These are phyloP conservation scores for Nepenthes mirabilis DNA, from an alignment of 148 eudicot genomes.

Conservation along the genomic window DNA sequence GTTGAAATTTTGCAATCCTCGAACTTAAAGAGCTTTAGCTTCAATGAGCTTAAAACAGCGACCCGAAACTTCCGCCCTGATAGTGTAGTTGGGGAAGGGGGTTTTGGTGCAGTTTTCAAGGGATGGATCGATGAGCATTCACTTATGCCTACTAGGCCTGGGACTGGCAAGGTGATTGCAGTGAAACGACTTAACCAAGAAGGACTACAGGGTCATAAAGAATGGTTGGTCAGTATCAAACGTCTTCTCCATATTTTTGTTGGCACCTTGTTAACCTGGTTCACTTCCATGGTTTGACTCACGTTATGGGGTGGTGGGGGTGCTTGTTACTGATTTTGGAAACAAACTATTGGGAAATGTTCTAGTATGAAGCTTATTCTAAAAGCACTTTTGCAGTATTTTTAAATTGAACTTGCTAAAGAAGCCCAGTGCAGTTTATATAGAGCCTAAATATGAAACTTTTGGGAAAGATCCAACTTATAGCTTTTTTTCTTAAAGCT, in stretches of 20 bases:
- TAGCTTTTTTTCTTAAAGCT: too few species aligned
- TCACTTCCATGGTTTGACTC: background rate
- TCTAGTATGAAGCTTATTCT: too few species aligned
- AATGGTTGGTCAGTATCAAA: constrained; percentile 10
- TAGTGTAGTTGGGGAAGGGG: constrained; percentile 12
- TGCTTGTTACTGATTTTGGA: too few species aligned
- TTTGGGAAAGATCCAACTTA: too few species aligned
- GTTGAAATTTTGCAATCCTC: constrained; percentile 10
- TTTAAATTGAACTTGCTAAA: too few species aligned
- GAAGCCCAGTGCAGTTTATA: too few species aligned
- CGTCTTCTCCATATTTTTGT: background rate
- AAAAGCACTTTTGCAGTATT: too few species aligned
- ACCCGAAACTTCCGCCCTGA: constrained; percentile 14
- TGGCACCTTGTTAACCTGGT: background rate
- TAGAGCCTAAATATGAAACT: too few species aligned
- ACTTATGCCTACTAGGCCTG: constrained; percentile 9
- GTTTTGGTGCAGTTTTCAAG: constrained; percentile 14
- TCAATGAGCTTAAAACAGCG: constrained; percentile 10
- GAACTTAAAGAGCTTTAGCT: constrained; percentile 5
- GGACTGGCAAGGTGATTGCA: constrained; percentile 13
- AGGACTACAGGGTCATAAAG: constrained; percentile 14
- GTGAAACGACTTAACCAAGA: constrained; percentile 14
- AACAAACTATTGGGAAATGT: too few species aligned
- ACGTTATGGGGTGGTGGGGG: too few species aligned
- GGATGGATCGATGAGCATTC: constrained; percentile 14